Conservation (phyloP, 1,139 yeast genomes). For the Yamadazyma atmosphaerica region DNA sequence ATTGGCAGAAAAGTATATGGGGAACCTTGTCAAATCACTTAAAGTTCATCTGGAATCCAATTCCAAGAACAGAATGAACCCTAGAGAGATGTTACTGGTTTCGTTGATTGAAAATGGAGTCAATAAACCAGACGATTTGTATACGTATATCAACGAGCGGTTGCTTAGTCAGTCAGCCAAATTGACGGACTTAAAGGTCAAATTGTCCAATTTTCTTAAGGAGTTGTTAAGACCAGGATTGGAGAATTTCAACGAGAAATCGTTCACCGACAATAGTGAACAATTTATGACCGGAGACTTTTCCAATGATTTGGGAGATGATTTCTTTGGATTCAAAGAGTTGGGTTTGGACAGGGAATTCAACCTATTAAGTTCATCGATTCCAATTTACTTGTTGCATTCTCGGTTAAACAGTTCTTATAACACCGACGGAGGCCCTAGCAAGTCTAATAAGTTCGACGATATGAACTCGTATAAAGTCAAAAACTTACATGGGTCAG, state of each 20-base stretch:
- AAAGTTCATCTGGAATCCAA: conserved; percentile 69
- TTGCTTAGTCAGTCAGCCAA: conserved; percentile 69
- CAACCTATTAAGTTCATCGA: conserved; percentile 80
- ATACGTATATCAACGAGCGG: conserved; percentile 73
- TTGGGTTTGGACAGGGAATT: conserved; percentile 92
- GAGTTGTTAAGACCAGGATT: conserved; percentile 84
- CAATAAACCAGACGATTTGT: conserved; percentile 73
- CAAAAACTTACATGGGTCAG: conserved; percentile 49
- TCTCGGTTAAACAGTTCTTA: conserved; percentile 65
- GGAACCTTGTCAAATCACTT: conserved; percentile 70
- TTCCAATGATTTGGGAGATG: conserved; percentile 89
- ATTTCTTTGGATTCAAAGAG: conserved; percentile 95
- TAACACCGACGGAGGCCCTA: conserved; percentile 39
- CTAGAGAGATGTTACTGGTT: conserved; percentile 54
- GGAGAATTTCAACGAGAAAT: conserved; percentile 70
- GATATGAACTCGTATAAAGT: conserved; percentile 58
- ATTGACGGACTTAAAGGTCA: conserved; percentile 64
- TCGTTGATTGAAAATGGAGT: conserved; percentile 84
- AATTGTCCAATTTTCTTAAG: conserved; percentile 72
- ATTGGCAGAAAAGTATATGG: conserved; percentile 76
- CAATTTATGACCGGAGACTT: conserved; percentile 94
- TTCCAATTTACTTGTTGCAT: conserved; percentile 87
- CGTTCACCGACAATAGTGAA: conserved; percentile 87
- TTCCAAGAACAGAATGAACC: conserved; percentile 46
- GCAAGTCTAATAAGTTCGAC: conserved; percentile 56